These are phyloP conservation scores for Trametes polyzona DNA, from an alignment of 1,284 basidiomycete species.

Conservation along the genomic window DNA sequence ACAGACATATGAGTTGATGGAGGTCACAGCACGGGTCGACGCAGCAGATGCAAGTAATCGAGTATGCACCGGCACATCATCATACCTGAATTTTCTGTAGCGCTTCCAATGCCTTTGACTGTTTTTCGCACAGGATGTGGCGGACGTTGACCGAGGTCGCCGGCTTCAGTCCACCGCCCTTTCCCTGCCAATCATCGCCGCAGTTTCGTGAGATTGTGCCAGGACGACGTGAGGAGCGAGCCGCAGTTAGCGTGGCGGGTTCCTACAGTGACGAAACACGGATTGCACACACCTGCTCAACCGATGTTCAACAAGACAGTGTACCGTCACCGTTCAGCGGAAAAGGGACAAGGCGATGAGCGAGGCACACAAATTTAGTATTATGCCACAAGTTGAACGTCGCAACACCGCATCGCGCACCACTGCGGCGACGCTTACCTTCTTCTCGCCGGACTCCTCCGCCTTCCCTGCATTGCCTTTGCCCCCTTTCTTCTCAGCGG, in stretches of 20 bases:
- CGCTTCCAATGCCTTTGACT: slow-evolving; percentile 76
- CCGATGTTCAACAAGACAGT: neutral
- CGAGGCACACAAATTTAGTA: neutral
- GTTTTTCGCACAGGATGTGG: slow-evolving; percentile 87
- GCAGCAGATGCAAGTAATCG: neutral
- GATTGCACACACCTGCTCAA: neutral
- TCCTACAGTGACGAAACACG: no score
- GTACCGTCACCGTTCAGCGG: neutral
- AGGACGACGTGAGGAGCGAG: neutral
- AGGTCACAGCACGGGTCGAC: neutral
- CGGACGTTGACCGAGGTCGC: slow-evolving; percentile 83
- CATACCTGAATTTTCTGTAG: slow-evolving; percentile 80
- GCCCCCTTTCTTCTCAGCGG: slow-evolving; percentile 42
- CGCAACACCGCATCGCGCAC: no score
- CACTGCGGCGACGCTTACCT: slow-evolving; percentile 22
- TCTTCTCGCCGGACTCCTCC: slow-evolving; percentile 42
- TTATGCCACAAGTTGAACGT: no score
- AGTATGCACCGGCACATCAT: no score
- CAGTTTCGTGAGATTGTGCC: neutral
- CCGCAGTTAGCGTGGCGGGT: neutral
- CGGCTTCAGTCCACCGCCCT: slow-evolving; percentile 59
- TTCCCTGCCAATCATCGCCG: slow-evolving; percentile 42
- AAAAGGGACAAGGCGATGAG: neutral
- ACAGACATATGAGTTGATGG: neutral
- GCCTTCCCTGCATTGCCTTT: slow-evolving; percentile 39